Evolutionary conservation across 2,329 filamentous ascomycete genomes (phyloP).

Genomic region (Pyrenophora teres): DNA sequence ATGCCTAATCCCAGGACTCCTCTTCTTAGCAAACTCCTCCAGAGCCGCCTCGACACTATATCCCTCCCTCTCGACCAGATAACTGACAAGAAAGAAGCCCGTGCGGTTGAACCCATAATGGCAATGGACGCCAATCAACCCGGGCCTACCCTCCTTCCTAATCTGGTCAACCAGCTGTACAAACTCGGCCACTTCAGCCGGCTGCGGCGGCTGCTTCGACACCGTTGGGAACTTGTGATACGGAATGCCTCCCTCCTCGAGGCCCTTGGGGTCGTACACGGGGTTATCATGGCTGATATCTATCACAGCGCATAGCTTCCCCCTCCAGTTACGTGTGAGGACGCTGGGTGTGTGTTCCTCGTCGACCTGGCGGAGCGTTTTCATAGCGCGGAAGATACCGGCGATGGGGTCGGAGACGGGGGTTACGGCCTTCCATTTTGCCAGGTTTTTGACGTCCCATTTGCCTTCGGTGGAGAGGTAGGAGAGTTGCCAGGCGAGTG

Average conservation of each 20-base stretch:
- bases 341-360: slow-evolving; percentile 75
- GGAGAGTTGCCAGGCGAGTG: slow-evolving; percentile 87
- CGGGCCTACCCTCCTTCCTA: slow-evolving; percentile 34
- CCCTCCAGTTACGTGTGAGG: slow-evolving; percentile 71
- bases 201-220: slow-evolving; percentile 80
- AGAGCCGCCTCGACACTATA: slow-evolving; percentile 77
- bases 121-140: slow-evolving; percentile 80
- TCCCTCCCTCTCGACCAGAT: slow-evolving; percentile 80
- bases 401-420: slow-evolving; percentile 81
- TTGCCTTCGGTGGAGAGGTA: slow-evolving; percentile 88
- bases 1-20: slow-evolving; percentile 85
- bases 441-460: slow-evolving; percentile 96
- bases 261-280: slow-evolving; percentile 74
- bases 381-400: slow-evolving; percentile 83
- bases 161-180: slow-evolving; percentile 61
- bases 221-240: slow-evolving; percentile 87
- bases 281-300: slow-evolving; percentile 92
- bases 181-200: slow-evolving; percentile 65
- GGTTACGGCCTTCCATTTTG: slow-evolving; percentile 81
- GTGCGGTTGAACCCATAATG: slow-evolving; percentile 97
- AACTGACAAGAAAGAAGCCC: slow-evolving; percentile 87
- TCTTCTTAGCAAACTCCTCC: slow-evolving; percentile 71
- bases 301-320: slow-evolving; percentile 73
- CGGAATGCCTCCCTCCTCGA: slow-evolving; percentile 51
- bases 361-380: slow-evolving; percentile 89